phyloP scores from a whole-genome alignment of 1,284 basidiomycete genomes.

The Sporisorium graminicola region DNA sequence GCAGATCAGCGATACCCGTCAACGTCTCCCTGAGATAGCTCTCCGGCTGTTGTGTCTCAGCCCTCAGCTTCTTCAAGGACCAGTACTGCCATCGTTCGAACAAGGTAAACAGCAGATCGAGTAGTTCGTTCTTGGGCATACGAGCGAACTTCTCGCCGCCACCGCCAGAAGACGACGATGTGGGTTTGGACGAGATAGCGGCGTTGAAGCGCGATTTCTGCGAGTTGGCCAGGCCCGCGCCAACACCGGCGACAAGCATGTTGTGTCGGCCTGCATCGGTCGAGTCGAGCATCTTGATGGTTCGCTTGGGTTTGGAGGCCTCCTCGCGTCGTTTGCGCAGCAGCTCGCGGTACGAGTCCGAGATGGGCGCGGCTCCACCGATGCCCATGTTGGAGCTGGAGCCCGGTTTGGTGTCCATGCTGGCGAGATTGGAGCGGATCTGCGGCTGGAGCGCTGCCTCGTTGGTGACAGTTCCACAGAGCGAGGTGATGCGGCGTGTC shows the following conservation, averaged over 20 bases:
- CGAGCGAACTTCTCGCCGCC: conserved; percentile 81
- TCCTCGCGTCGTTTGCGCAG: conserved; percentile 70
- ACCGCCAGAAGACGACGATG: not conserved
- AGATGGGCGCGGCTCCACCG: conserved; percentile 50
- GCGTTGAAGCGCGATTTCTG: conserved; percentile 53
- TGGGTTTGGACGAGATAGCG: conserved; percentile 31
- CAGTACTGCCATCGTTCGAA: conserved; percentile 86
- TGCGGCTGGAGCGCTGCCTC: conserved; percentile 65
- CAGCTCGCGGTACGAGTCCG: conserved; percentile 71
- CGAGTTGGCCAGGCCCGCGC: conserved; percentile 38
- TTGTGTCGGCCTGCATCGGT: conserved; percentile 68
- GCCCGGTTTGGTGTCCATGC: conserved; percentile 32
- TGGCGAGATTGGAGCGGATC: conserved; percentile 24
- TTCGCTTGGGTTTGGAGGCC: conserved; percentile 71
- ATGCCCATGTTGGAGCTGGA: conserved; percentile 28
- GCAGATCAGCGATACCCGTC: conserved; percentile 82
- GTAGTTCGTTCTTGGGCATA: conserved; percentile 87
- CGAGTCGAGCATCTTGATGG: conserved; percentile 71
- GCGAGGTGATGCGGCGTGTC: conserved; percentile 40
- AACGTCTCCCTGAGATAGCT: conserved; percentile 89
- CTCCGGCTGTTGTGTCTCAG: conserved; percentile 89
- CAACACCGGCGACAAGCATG: conserved; percentile 67
- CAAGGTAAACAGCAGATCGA: conserved; percentile 84
- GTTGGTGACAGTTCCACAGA: conserved; percentile 64
- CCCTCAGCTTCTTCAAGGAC: conserved; percentile 83